phyloP scores from a whole-genome alignment of 139 green algal species.

The Coelastrella sp. region DNA sequence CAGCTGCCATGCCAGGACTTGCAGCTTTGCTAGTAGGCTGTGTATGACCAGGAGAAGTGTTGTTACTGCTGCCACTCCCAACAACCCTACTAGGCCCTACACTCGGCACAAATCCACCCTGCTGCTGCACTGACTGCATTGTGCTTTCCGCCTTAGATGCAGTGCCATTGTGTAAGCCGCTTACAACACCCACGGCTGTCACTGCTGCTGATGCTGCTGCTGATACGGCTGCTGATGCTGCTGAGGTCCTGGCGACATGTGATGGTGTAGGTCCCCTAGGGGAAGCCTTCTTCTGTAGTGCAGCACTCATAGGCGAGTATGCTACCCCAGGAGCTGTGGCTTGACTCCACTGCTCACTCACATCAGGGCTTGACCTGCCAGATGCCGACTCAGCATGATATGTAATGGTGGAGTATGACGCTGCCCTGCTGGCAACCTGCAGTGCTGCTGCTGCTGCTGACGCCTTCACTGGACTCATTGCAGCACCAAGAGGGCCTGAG shows the following conservation, averaged over 20 bases:
- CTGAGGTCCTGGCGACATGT: too few species aligned
- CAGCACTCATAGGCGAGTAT: constrained; percentile 40
- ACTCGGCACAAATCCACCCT: too few species aligned
- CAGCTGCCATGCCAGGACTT: background rate
- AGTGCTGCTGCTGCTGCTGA: constrained; percentile 2
- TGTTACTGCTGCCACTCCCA: too few species aligned
- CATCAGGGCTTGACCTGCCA: constrained; percentile 2
- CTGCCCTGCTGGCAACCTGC: constrained; percentile 21
- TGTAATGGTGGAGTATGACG: background rate
- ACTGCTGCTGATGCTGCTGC: constrained; percentile 23
- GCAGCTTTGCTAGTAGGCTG: background rate
- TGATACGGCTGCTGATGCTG: background rate
- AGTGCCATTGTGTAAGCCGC: too few species aligned
- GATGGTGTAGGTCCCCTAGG: background rate
- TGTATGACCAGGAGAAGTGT: too few species aligned
- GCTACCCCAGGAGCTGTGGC: background rate
- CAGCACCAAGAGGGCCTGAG: background rate
- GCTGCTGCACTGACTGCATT: too few species aligned
- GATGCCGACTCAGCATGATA: background rate
- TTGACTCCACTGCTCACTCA: background rate
- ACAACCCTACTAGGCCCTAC: too few species aligned
- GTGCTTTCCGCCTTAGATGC: too few species aligned
- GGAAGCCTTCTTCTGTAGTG: constrained; percentile 4
- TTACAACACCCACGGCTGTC: too few species aligned
- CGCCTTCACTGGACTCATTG: background rate